Conservation (phyloP, 106 monocot species). For the Dioscorea alata region DNA sequence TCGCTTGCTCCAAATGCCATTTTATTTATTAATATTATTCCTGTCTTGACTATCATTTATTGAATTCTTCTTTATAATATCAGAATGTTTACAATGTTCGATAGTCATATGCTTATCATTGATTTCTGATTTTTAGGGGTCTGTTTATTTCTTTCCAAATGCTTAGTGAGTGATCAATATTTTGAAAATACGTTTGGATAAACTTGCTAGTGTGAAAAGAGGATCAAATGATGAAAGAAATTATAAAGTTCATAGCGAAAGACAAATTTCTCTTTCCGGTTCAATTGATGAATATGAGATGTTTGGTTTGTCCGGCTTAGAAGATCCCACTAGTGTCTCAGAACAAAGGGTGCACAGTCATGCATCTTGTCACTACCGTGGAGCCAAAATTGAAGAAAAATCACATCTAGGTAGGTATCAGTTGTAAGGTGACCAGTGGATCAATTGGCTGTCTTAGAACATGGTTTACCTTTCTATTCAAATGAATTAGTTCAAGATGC, state of each 20-base stretch:
- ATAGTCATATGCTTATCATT: background rate
- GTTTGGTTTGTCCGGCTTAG: constrained; percentile 5
- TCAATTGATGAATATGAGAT: constrained; percentile 60
- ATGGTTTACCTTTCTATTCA: background rate
- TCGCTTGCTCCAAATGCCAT: background rate
- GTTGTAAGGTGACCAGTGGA: background rate
- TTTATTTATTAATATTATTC: background rate
- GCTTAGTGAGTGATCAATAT: background rate
- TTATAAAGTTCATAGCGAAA: constrained; percentile 52
- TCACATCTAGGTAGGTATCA: constrained; percentile 20
- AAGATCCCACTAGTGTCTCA: constrained; percentile 12
- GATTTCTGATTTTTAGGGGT: too few species aligned
- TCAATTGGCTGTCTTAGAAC: background rate
- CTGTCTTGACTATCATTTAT: background rate
- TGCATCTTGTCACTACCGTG: constrained; percentile 59
- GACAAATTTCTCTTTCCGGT: constrained; percentile 21
- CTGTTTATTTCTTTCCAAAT: background rate
- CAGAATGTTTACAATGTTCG: background rate
- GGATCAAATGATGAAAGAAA: constrained; percentile 20
- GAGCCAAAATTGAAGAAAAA: constrained; percentile 28
- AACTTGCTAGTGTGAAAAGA: constrained; percentile 60
- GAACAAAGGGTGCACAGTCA: constrained; percentile 9
- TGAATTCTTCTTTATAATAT: background rate
- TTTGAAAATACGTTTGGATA: constrained; percentile 54
- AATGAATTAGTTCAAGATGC: background rate